Evolutionary conservation across 352 stramenopile genomes (phyloP), one percentile per base, ranked within the genome.

Genomic region (Phytopythium oedochilum): DNA sequence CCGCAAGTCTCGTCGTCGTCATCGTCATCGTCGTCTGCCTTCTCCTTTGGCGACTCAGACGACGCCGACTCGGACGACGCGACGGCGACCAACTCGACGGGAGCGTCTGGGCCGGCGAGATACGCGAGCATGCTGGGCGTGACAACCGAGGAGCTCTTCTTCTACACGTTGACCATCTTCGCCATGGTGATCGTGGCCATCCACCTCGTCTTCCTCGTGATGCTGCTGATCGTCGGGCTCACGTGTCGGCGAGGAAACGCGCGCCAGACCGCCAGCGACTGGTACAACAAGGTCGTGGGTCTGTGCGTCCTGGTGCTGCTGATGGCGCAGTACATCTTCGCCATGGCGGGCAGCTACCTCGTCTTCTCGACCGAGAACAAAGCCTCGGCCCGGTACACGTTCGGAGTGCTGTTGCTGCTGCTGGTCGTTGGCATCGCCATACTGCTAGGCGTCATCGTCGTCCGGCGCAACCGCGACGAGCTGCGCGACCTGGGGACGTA

Each of bases 261-360:
- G 12, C 29, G 22, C 6, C 48, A 54, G 22, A 54, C 48, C 6
- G 48, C 48, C 0, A 51, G 60, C 10, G 80, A 77, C 43, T 89
- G 83, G 68, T 94, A 93, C 68, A 78, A 76, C 48, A 92, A 93
- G 59, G 82, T 95, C 15, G 71, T 93, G 46, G 93, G 85, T 73
- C 75, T 78, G 18, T 61, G 62, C 20, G 61, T 95, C 43, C 55
- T 94, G 31, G 74, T 81, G 28, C 63, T 95, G 43, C 55, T 95
- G 17, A 42, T 95, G 55, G 81, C 82, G 39, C 80, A 93, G 63
- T 95, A 95, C 71, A 95, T 90, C 62, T 86, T 95, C 45, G 73
- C 78, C 4, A 95, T 95, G 85, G 73, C 80, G 6, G 83, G 85
- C 18, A 86, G 76, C 56, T 93, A 80, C 55, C 83, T 88, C 38